Conservation (phyloP, 441 rosid genomes). For the Manihot esculenta region DNA sequence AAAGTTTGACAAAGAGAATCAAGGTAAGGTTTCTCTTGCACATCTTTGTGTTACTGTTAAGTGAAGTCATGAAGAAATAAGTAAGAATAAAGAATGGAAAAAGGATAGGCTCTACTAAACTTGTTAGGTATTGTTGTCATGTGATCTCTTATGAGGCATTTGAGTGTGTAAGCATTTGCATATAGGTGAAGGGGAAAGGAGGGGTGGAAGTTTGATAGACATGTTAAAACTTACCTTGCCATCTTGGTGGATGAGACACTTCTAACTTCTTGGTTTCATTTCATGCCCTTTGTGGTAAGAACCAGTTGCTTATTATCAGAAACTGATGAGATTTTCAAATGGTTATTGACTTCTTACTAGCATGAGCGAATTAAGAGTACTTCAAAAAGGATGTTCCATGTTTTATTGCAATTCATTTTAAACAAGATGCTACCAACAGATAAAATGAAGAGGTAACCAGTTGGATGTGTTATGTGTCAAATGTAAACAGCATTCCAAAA, state of each 20-base stretch:
- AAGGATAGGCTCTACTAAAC: background rate
- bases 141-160: background rate
- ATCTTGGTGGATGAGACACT: background rate
- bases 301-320: background rate
- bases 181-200: background rate
- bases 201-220: background rate
- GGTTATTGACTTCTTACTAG: background rate
- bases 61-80: background rate
- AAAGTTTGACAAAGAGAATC: conserved; percentile 47
- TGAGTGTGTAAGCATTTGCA: background rate
- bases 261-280: conserved; percentile 1
- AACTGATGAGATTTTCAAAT: background rate
- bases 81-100: background rate
- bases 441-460: background rate
- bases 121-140: background rate
- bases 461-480: background rate
- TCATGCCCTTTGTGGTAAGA: background rate
- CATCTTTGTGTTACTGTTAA: background rate
- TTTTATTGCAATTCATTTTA: background rate
- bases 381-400: background rate
- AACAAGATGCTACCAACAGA: background rate
- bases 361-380: background rate
- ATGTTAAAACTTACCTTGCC: background rate
- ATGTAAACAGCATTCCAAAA: no score
- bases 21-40: conserved; percentile 39